Evolutionary conservation across 169 alveolate species (phyloP), one percentile per base, ranked within the genome.

Genomic region (Plasmodium gaboni): DNA sequence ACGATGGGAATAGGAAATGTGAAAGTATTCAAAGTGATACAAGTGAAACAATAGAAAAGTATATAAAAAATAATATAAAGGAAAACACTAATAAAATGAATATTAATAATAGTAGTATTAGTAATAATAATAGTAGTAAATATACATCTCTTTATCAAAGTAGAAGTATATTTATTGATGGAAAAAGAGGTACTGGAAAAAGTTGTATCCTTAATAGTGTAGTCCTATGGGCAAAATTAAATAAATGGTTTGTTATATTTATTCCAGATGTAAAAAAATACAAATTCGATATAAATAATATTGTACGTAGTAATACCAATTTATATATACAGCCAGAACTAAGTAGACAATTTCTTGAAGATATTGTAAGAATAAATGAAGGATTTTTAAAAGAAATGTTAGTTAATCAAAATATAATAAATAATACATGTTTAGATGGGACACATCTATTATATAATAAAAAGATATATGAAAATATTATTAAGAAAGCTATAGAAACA

Each of bases 141-240:
- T 22, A 9, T 13, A 22, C 70, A 0, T 53, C 13, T 38, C 22
- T 42, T n/a, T 83, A 69, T 65, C 51, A 53, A 48, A 83, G 73
- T 6, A 83, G 91, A 19, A 44, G 86, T 13, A 68, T 83, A 59
- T 72, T 83, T 44, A 67, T 94, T 69, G 96, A 94, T 55, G 96
- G 96, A 19, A 94, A 94, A 61, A 87, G 96, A 61, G 96, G 96
- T 2, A 71, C 95, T 3, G 96, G 96, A 46, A 94, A 94, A 92
- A 94, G 96, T 74, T 92, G 92, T 64, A 73, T 94, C 1, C 89
- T 94, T 28, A 94, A 94, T 63, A 94, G 88, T 68, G 92, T 94
- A 0, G 93, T 92, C 9, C 42, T 94, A 42, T 94, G 96, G 96
- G 96, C 96, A 2, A 85, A 95, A 17, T 42, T 85, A 51, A 92